Evolutionary conservation across 2,329 filamentous ascomycete genomes (phyloP), one percentile per base, ranked within the genome.

Genomic region (Phoma sp.): DNA sequence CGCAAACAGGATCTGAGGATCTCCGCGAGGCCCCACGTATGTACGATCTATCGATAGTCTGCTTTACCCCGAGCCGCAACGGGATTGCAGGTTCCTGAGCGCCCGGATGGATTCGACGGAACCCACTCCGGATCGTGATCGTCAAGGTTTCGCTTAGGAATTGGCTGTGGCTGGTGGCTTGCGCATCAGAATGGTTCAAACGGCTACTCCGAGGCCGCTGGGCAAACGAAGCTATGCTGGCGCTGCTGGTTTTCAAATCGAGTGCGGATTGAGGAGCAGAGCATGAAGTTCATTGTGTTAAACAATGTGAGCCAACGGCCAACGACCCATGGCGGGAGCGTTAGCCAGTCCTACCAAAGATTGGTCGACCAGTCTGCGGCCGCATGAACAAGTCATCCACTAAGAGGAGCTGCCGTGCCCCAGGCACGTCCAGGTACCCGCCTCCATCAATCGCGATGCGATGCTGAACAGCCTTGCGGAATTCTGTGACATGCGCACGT

Each of bases 71-170:
- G 51, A 49, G 51, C 51, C 51, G 51, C 29, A 48, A 14, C 25
- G 14, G 25, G 44, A 48, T 54, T 48, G 27, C 44, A 54, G 45
- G 40, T 35, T 39, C 29, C 35, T 14, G 50, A 27, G 39, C 39
- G 37, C 49, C 27, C 24, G 39, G 51, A 42, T 40, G 27, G 38
- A 49, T 54, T 49, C 25, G 29, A 29, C 48, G 52, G 52, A 52
- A 32, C 14, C 29, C 42, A 48, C 32, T 52, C 51, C 55, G 51
- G 30, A 52, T 58, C 42, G 43, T 40, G 55, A 55, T 51, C 29
- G 11, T 24, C 7, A 55, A 52, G 47, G 50, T 47, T 54, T 53
- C 47, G 55, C 50, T 52, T 55, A 55, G 47, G 44, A 40, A 48
- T 48, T 40, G 27, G 44, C 33, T 35, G 44, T 48, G 51, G 51